Base-by-base conservation (phyloP, 805 yeast genomes). In the Candida koratica region DNA sequence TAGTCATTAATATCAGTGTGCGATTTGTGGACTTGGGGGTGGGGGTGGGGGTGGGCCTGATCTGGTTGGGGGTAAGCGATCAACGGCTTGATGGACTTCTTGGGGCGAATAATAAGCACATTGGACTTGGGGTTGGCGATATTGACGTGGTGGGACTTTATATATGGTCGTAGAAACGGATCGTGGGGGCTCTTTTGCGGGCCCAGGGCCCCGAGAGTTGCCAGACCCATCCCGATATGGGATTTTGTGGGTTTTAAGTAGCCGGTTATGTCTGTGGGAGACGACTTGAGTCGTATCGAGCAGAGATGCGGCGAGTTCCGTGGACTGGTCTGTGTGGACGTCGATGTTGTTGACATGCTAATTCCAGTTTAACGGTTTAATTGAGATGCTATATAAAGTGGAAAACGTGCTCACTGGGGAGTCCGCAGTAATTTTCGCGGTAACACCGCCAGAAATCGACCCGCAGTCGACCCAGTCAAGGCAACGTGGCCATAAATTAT, bases 271-370 rank as follows among this genome's bases (percentile, higher is more conserved):
- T 28, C 33, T 3, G 18, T 14, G 5, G 32, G 32, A n/a, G 38
- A 28, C 4, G 36, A 14, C 19, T 25, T 31, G 13, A 16, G 28
- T 20, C 37, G 37, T 33, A 28, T 38, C 9, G 32, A 19, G 11
- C 25, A 13, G 9, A 33, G 10, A 12, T 29, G 31, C 32, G 42
- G 42, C 5, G 42, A 38, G 13, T 34, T 15, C 13, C 25, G 29
- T 19, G 42, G 42, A 8, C 44, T 39, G 6, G 37, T 42, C 12
- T 36, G 42, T 17, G 40, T 36, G 6, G 41, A 32, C 12, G 46
- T 38, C 14, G 43, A 35, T 6, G 46, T 42, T 10, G 41, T 39
- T 18, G 46, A 39, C 32, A 41, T 42, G 19, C 11, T 20, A 6
- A 20, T 8, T 8, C 8, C 24, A 20, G 24, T 20, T 11, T 20